Evolutionary conservation across 75 land plant species (phyloP).

Genomic region (Pinus albicaulis): DNA sequence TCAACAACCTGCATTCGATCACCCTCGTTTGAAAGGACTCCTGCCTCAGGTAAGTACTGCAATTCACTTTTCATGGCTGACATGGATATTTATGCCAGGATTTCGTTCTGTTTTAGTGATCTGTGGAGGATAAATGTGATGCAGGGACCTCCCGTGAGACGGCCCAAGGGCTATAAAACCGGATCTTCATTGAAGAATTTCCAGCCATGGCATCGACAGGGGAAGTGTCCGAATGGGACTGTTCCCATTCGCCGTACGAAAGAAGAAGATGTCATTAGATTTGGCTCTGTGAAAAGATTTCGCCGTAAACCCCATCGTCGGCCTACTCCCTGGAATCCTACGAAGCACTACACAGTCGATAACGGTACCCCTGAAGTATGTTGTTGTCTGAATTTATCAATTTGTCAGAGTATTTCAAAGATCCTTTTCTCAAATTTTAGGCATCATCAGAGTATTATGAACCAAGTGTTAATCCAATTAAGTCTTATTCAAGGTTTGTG

Average conservation of each 20-base stretch:
- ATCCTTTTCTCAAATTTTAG: neutral
- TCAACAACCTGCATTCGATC: slow-evolving; percentile 91
- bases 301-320: slow-evolving; percentile 43
- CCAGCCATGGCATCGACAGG: slow-evolving; percentile 59
- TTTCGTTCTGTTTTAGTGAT: neutral
- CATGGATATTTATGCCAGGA: neutral
- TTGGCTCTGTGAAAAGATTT: slow-evolving; percentile 50
- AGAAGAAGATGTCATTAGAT: slow-evolving; percentile 64
- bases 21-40: slow-evolving; percentile 63
- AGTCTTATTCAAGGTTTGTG: no score
- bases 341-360: slow-evolving; percentile 30
- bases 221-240: slow-evolving; percentile 85
- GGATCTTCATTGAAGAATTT: slow-evolving; percentile 16
- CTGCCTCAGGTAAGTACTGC: slow-evolving; percentile 41
- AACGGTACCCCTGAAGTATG: slow-evolving; percentile 60
- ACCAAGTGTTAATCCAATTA: no score
- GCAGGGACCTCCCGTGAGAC: slow-evolving; percentile 57
- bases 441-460: no score
- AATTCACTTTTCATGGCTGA: neutral
- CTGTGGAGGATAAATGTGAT: neutral
- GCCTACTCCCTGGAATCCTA: slow-evolving; percentile 10
- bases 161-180: slow-evolving; percentile 38
- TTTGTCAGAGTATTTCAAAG: neutral
- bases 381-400: neutral
- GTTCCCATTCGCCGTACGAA: slow-evolving; percentile 79